These are phyloP conservation scores for Solanum hybrid DNA, from an alignment of 305 asterid genomes.

Conservation along the genomic window DNA sequence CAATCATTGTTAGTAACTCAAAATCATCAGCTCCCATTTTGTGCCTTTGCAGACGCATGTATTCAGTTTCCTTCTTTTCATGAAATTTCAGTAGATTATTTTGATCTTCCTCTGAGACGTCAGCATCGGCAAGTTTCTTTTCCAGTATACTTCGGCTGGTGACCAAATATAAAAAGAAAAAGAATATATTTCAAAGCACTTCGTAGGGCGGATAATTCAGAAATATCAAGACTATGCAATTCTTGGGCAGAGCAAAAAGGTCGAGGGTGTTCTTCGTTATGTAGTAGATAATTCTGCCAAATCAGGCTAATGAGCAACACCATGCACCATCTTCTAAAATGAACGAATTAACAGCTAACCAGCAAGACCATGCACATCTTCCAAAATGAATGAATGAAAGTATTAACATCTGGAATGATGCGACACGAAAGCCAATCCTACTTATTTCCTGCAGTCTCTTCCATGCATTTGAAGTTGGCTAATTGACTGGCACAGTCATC, in stretches of 20 bases:
- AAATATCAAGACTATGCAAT: neutral
- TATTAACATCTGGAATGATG: neutral
- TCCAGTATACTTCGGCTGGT: conserved; percentile 77
- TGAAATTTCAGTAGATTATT: conserved; percentile 69
- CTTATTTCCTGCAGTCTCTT: neutral
- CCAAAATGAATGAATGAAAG: neutral
- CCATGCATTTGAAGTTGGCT: neutral
- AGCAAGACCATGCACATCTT: neutral
- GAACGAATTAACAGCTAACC: neutral
- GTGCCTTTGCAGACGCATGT: conserved; percentile 97
- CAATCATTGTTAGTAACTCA: conserved; percentile 91
- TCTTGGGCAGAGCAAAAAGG: conserved; percentile 10
- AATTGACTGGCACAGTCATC: neutral
- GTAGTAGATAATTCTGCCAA: neutral
- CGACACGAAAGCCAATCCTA: neutral
- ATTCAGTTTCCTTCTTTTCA: conserved; percentile 96
- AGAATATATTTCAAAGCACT: neutral
- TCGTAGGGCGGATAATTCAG: neutral
- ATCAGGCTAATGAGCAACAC: neutral
- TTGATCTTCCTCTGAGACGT: conserved; percentile 98
- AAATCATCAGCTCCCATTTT: conserved; percentile 94
- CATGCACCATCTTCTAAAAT: neutral
- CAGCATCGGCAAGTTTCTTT: conserved; percentile 93
- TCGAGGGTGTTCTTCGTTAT: neutral
- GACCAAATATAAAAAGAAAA: conserved; percentile 9